Base-by-base conservation (phyloP, 768 basidiomycete genomes). In the Mycena capillaripes region DNA sequence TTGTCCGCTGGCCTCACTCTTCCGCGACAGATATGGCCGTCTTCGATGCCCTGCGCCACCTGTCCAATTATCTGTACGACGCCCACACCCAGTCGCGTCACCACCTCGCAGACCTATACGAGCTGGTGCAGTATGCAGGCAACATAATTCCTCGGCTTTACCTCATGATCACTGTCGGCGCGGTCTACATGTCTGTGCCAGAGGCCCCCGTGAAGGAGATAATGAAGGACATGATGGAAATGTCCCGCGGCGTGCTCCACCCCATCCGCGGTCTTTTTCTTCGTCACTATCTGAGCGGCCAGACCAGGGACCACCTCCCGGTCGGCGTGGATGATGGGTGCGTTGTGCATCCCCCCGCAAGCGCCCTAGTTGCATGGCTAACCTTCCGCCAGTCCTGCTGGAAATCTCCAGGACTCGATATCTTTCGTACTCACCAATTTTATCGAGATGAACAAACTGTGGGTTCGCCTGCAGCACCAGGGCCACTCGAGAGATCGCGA, bases 171-270 rank as follows among this genome's bases (percentile, higher is more conserved):
- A 99, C 98, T 44, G 97, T 99, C 72, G 98, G 98, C 74, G 95
- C 97, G 0, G 97, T 99, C 40, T 99, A 98, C 87, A 99, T 99
- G 98, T 97, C 96, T 32, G 92, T 98, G 61, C 92, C 96, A 3
- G 97, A 98, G 70, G 97, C 97, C 12, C 97, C 97, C 5, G 92
- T 99, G 66, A 98, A 97, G 87, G 97, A 99, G 85, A 96, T 99
- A 73, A 99, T 99, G 97, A 99, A 98, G 88, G 98, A 99, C 82
- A 98, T 99, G 97, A 94, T 99, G 94, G 98, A 99, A 82, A 99
- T 99, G 98, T 96, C 96, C 40, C 88, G 97, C 23, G 98, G 98
- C 71, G 96, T 99, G 6, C 88, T 99, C 73, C 97, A 99, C 80
- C 97, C 98, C n/a, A 96, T 97, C 59, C 89, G 98, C 55, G 98